A percentile compares a stretch with the other conserved stretches of the same genome.
Conservation (phyloP, 1,284 basidiomycete species). For the Ustilago esculenta region DNA sequence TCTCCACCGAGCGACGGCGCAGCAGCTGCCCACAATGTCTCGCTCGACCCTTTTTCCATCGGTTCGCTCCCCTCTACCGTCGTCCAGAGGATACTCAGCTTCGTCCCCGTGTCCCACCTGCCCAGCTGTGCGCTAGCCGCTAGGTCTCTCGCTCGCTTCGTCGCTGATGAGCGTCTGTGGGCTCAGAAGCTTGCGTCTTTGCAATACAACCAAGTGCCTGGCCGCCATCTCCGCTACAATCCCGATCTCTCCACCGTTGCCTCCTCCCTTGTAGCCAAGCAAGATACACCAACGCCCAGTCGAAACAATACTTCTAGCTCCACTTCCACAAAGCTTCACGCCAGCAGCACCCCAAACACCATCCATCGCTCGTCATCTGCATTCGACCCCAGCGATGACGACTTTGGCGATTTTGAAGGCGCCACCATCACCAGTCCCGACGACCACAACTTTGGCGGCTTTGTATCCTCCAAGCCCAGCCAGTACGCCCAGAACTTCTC, state of each 20-base stretch:
- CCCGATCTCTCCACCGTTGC: slow-evolving; percentile 39
- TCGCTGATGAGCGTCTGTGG: slow-evolving; percentile 57
- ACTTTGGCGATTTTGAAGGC: slow-evolving; percentile 74
- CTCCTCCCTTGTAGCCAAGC: not conserved
- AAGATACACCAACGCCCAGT: not conserved
- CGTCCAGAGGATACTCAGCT: slow-evolving; percentile 43
- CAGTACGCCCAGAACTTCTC: slow-evolving; percentile 29
- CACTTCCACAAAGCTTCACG: not conserved
- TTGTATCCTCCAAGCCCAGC: slow-evolving; percentile 63
- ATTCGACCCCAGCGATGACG: slow-evolving; percentile 73
- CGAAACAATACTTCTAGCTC: slow-evolving; percentile 15
- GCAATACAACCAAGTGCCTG: slow-evolving; percentile 45
- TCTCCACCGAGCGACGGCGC: not conserved
- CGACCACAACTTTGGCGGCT: slow-evolving; percentile 73
- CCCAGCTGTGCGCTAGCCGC: slow-evolving; percentile 38
- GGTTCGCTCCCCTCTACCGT: slow-evolving; percentile 38
- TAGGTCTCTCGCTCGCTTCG: slow-evolving; percentile 46
- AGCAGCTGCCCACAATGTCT: slow-evolving; percentile 17
- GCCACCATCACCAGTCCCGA: slow-evolving; percentile 27
- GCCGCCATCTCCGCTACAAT: slow-evolving; percentile 26
- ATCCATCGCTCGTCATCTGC: slow-evolving; percentile 9
- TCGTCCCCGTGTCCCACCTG: slow-evolving; percentile 39
- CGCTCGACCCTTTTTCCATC: slow-evolving; percentile 45
- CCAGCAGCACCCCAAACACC: not conserved
- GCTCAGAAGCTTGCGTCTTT: slow-evolving; percentile 28